A percentile compares a stretch with the other conserved stretches of the same genome.
Evolutionary conservation across 257 asterid genomes (phyloP).

Genomic region (Nyctanthes arbortristis): DNA sequence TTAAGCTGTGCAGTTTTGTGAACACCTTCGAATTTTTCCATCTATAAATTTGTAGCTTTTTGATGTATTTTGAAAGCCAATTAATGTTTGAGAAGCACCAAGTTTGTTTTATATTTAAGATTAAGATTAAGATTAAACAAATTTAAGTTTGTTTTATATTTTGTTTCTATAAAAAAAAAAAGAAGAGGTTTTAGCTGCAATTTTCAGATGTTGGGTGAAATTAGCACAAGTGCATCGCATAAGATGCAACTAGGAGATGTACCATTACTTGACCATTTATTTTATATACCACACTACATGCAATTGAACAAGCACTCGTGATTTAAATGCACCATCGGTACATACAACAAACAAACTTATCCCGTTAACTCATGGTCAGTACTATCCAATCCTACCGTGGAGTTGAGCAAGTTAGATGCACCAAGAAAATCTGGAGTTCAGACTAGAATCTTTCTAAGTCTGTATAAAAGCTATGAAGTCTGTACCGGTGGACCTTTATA

Average conservation of each 20-base stretch:
- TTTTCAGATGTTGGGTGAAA: not conserved
- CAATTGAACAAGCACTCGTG: no score
- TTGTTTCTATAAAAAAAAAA: not conserved
- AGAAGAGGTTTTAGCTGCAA: not conserved
- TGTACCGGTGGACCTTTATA: conserved; percentile 66
- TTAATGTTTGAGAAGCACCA: not conserved
- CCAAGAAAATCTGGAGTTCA: not conserved
- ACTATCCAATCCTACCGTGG: not conserved
- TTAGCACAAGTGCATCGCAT: no score
- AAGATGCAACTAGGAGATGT: no score
- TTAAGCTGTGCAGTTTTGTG: not conserved
- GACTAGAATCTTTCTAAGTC: not conserved
- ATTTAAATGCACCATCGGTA: no score
- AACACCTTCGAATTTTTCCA: not conserved
- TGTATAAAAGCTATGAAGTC: conserved; percentile 32
- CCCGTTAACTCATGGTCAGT: no score
- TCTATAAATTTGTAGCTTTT: not conserved
- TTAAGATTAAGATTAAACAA: no score
- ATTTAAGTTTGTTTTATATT: not conserved
- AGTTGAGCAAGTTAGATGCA: not conserved
- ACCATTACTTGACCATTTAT: no score
- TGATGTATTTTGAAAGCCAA: not conserved
- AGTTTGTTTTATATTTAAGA: no score
- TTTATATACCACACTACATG: no score
- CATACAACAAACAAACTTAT: no score